These are phyloP conservation scores for Rhodomyrtus tomentosa DNA, from an alignment of 345 rosid genomes.

Conservation along the genomic window DNA sequence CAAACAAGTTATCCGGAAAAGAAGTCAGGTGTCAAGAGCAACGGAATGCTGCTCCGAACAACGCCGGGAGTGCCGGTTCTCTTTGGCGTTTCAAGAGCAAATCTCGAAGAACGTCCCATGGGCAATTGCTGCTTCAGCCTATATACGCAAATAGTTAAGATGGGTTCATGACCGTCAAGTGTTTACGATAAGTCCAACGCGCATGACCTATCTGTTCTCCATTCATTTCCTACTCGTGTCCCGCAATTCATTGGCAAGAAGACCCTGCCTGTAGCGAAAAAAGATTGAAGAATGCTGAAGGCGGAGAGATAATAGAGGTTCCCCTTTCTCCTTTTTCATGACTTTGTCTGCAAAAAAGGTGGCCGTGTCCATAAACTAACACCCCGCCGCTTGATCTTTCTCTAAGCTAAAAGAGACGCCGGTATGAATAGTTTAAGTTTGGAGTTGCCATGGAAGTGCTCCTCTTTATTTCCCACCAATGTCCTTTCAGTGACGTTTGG, in stretches of 20 bases:
- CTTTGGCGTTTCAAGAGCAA: background rate
- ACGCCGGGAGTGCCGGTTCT: background rate
- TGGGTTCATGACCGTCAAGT: background rate
- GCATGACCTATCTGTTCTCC: background rate
- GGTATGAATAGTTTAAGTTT: background rate
- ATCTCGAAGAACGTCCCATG: background rate
- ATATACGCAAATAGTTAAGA: background rate
- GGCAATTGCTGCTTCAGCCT: background rate
- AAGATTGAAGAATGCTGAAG: background rate
- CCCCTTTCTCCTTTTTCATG: background rate
- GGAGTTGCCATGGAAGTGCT: background rate
- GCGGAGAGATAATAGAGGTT: background rate
- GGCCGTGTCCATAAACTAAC: background rate
- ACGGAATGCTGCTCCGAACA: background rate
- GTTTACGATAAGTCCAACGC: background rate
- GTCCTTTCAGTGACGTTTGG: constrained; percentile 27
- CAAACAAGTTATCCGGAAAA: background rate
- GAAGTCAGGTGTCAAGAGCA: no score
- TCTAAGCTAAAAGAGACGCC: background rate
- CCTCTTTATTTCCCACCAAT: constrained; percentile 42
- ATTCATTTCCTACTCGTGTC: background rate
- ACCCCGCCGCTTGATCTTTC: background rate
- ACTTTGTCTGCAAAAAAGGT: background rate
- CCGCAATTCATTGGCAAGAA: background rate
- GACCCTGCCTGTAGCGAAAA: background rate